A percentile compares a stretch with the other conserved stretches of the same genome.
phyloP scores from a whole-genome alignment of 371 early-diverging fungal genomes.

The Funneliformis caledonium region DNA sequence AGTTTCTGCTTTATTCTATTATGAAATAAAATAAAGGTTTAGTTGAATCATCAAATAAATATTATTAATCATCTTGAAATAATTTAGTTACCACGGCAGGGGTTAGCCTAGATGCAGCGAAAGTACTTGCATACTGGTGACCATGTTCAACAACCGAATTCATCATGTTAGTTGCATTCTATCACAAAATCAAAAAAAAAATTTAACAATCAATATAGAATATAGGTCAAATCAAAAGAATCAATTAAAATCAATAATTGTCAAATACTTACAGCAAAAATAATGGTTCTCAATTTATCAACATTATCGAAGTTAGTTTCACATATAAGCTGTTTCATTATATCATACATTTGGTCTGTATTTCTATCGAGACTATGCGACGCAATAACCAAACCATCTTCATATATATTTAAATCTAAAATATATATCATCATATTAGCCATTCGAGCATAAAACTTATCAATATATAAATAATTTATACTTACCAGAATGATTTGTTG shows the following conservation, averaged over 20 bases:
- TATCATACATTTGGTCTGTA: slow-evolving; percentile 72
- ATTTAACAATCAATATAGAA: background rate
- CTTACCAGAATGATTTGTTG: slow-evolving; percentile 46
- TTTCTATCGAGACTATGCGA: slow-evolving; percentile 79
- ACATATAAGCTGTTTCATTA: slow-evolving; percentile 69
- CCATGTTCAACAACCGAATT: slow-evolving; percentile 87
- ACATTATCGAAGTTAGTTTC: slow-evolving; percentile 80
- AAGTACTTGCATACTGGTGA: slow-evolving; percentile 80
- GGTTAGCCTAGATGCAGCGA: slow-evolving; percentile 71
- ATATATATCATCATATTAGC: background rate
- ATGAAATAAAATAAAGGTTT: background rate
- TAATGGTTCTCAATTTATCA: slow-evolving; percentile 74
- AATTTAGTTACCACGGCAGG: slow-evolving; percentile 54
- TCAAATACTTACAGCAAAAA: slow-evolving; percentile 63
- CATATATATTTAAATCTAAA: slow-evolving; percentile 57
- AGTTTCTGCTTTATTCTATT: slow-evolving; percentile 55
- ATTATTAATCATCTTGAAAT: background rate
- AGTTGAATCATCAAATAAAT: slow-evolving; percentile 3
- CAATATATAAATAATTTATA: too few relatives aligned
- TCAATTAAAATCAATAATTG: background rate
- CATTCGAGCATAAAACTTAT: background rate
- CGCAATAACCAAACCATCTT: slow-evolving; percentile 62
- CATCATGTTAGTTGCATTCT: slow-evolving; percentile 72
- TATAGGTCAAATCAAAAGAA: background rate
- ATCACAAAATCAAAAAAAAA: background rate